phyloP scores from a whole-genome alignment of 176 grass and related monocot species.

The Dendrocalamus sinicus region DNA sequence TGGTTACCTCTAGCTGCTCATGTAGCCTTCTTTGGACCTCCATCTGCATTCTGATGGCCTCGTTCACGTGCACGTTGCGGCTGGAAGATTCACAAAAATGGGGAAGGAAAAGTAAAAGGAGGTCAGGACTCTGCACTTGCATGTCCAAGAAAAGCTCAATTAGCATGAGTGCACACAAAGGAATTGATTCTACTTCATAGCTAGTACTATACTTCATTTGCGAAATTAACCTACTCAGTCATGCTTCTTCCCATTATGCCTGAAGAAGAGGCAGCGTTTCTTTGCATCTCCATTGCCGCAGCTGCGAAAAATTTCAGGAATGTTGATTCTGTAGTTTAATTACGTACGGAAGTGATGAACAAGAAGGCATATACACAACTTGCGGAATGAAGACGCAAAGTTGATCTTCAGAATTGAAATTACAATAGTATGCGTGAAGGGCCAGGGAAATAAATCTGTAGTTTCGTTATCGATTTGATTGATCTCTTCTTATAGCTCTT shows the following conservation, averaged over 20 bases:
- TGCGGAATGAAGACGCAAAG: not conserved
- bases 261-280: conserved; percentile 78
- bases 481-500: not conserved
- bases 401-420: not conserved
- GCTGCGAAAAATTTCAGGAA: conserved; percentile 33
- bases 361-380: not conserved
- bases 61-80: conserved; percentile 79
- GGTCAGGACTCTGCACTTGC: not conserved
- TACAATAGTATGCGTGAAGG: not conserved
- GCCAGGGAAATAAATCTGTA: not conserved
- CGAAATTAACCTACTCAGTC: conserved; percentile 76
- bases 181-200: conserved; percentile 8
- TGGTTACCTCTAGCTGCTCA: conserved; percentile 87
- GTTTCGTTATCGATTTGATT: not conserved
- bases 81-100: conserved; percentile 49
- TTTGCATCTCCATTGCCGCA: conserved; percentile 67
- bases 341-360: not conserved
- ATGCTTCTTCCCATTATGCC: conserved; percentile 82
- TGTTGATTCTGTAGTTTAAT: not conserved
- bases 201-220: not conserved
- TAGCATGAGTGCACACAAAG: conserved; percentile 19
- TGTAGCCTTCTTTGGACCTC: conserved; percentile 94
- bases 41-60: conserved; percentile 90
- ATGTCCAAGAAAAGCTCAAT: conserved; percentile 22
- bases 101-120: conserved; percentile 4